phyloP scores from a whole-genome alignment of 202 grass and related monocot species.

The Musa balbisiana region DNA sequence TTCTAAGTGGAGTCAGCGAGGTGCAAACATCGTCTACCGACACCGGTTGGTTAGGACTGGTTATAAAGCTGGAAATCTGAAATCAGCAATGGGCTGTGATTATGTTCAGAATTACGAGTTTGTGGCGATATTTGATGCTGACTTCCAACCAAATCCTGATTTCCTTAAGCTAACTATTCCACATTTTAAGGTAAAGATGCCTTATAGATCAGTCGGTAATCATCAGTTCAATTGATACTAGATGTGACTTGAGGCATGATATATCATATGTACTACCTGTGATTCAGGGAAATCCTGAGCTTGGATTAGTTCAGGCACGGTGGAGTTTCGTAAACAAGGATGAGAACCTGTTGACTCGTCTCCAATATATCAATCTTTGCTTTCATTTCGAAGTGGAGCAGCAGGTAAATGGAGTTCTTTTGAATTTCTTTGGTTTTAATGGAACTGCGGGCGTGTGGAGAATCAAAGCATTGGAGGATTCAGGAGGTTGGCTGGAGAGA shows the following conservation, averaged over 20 bases:
- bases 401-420: constrained; percentile 69
- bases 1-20: constrained; percentile 51
- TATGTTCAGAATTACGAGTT: constrained; percentile 75
- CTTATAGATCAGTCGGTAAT: background rate
- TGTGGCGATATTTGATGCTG: constrained; percentile 75
- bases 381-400: constrained; percentile 96
- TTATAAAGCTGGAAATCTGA: constrained; percentile 85
- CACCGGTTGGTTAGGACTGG: constrained; percentile 55
- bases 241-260: no score
- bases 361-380: constrained; percentile 79
- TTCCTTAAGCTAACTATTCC: constrained; percentile 73
- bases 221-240: background rate
- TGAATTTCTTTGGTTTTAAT: constrained; percentile 89
- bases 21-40: constrained; percentile 52
- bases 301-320: constrained; percentile 71
- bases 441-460: constrained; percentile 84
- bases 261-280: background rate
- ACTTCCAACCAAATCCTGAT: constrained; percentile 70
- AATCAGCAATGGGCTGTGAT: constrained; percentile 77
- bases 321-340: constrained; percentile 93
- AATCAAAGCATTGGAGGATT: constrained; percentile 73
- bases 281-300: constrained; percentile 64
- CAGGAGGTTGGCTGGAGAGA: constrained; percentile 82
- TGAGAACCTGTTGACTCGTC: constrained; percentile 71
- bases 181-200: constrained; percentile 57